Evolutionary conservation across 2,329 filamentous ascomycete species (phyloP).

Genomic region (Bipolaris cookei): DNA sequence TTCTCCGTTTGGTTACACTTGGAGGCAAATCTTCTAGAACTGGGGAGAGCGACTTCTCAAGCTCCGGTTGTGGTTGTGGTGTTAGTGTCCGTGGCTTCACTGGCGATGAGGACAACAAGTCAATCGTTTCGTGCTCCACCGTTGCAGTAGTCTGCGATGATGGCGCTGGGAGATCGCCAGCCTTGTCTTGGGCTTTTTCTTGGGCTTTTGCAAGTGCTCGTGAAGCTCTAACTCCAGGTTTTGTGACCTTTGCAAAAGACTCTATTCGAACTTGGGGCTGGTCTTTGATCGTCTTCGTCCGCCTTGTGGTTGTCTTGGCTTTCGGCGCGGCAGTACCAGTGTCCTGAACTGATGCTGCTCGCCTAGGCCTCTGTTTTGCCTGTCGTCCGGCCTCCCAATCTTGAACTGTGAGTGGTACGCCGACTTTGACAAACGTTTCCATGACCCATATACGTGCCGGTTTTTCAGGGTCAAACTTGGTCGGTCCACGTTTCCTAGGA

Average conservation of each 20-base stretch:
- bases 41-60: conserved; percentile 29
- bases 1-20: conserved; percentile 40
- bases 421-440: conserved; percentile 67
- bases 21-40: conserved; percentile 33
- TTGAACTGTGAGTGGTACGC: conserved; percentile 68
- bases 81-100: conserved; percentile 6
- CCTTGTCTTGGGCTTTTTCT: conserved; percentile 29
- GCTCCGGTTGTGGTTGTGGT: conserved; percentile 4
- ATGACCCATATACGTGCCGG: conserved; percentile 73
- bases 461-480: conserved; percentile 68
- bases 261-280: conserved; percentile 35
- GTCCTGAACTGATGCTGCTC: conserved; percentile 30
- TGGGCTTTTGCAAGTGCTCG: conserved; percentile 31
- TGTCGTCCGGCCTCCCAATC: conserved; percentile 63
- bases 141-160: conserved; percentile 5
- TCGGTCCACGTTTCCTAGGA: conserved; percentile 54
- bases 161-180: not conserved
- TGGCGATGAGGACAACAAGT: conserved; percentile 43
- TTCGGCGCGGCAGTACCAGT: conserved; percentile 28
- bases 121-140: conserved; percentile 23
- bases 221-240: conserved; percentile 36
- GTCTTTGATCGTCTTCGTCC: conserved; percentile 28
- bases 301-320: conserved; percentile 27
- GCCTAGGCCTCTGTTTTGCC: conserved; percentile 30
- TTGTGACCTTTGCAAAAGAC: conserved; percentile 45